Conservation (phyloP, 805 yeast genomes). For the Scheffersomyces coipomensis region DNA sequence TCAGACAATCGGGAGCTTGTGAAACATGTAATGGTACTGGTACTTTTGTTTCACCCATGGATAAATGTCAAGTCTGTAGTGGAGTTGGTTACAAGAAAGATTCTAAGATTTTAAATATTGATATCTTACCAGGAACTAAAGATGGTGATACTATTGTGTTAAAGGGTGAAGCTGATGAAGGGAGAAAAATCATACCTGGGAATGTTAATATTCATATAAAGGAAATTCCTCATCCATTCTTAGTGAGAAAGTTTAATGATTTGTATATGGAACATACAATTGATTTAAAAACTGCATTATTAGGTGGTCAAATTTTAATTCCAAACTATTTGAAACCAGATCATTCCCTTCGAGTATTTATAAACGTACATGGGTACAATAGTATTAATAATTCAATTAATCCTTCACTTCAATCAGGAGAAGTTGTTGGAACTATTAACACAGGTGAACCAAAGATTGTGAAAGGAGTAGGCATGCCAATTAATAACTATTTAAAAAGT, state of each 20-base stretch:
- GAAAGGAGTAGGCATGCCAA: slow-evolving; percentile 64
- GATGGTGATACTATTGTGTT: slow-evolving; percentile 52
- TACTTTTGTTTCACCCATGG: slow-evolving; percentile 14
- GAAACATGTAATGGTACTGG: slow-evolving; percentile 37
- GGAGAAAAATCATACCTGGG: slow-evolving; percentile 57
- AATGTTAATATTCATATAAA: slow-evolving; percentile 60
- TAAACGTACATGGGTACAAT: slow-evolving; percentile 35
- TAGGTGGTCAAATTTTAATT: slow-evolving; percentile 52
- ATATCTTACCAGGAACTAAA: slow-evolving; percentile 55
- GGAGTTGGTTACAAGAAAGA: slow-evolving; percentile 45
- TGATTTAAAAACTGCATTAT: slow-evolving; percentile 52
- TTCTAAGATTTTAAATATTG: slow-evolving; percentile 50
- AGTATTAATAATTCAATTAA: slow-evolving; percentile 11
- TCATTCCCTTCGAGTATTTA: slow-evolving; percentile 23
- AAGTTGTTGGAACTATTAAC: slow-evolving; percentile 53
- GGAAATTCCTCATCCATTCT: slow-evolving; percentile 34
- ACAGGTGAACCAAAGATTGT: slow-evolving; percentile 49
- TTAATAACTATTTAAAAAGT: slow-evolving; percentile 20
- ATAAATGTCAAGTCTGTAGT: slow-evolving; percentile 24
- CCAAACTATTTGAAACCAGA: slow-evolving; percentile 31
- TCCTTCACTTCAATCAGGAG: slow-evolving; percentile 26
- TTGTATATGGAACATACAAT: slow-evolving; percentile 44
- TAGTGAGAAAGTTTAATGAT: slow-evolving; percentile 45
- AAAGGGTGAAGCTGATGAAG: slow-evolving; percentile 67
- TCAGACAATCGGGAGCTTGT: slow-evolving; percentile 31